Percentiles rank a stretch among this genome's conserved stretches.
Evolutionary conservation across 257 asterid species (phyloP).

Genomic region (Petunia secreta): DNA sequence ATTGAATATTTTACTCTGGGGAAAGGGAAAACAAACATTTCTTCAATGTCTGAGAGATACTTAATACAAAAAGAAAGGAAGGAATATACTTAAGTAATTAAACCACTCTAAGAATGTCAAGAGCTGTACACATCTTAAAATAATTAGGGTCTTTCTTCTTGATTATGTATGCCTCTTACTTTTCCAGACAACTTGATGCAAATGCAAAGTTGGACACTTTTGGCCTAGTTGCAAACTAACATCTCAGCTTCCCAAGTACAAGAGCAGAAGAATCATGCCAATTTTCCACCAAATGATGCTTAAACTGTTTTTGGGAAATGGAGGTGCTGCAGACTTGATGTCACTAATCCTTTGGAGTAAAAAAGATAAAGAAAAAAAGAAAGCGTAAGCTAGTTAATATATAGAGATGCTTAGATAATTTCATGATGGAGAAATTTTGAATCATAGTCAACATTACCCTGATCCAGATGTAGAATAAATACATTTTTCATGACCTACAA

Average conservation of each 20-base stretch:
- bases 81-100: slow-evolving; percentile 36
- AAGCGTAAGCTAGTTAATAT: neutral
- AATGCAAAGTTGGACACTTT: neutral
- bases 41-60: slow-evolving; percentile 25
- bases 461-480: slow-evolving; percentile 43
- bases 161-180: neutral
- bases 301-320: slow-evolving; percentile 25
- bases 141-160: slow-evolving; percentile 17
- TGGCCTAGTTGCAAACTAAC: neutral
- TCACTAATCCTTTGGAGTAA: slow-evolving; percentile 32
- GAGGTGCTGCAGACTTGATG: slow-evolving; percentile 39
- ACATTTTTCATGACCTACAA: slow-evolving; percentile 63
- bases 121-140: neutral
- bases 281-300: slow-evolving; percentile 38
- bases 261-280: slow-evolving; percentile 35
- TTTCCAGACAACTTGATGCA: slow-evolving; percentile 11
- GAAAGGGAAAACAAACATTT: neutral
- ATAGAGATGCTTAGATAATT: too few relatives aligned
- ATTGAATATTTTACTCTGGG: neutral
- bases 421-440: neutral
- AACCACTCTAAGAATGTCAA: slow-evolving; percentile 22
- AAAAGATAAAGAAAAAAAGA: neutral
- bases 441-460: neutral
- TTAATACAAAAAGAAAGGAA: slow-evolving; percentile 43
- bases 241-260: slow-evolving; percentile 34